Base-by-base conservation (phyloP, 2,329 filamentous ascomycete genomes). In the Venturia pyrina region DNA sequence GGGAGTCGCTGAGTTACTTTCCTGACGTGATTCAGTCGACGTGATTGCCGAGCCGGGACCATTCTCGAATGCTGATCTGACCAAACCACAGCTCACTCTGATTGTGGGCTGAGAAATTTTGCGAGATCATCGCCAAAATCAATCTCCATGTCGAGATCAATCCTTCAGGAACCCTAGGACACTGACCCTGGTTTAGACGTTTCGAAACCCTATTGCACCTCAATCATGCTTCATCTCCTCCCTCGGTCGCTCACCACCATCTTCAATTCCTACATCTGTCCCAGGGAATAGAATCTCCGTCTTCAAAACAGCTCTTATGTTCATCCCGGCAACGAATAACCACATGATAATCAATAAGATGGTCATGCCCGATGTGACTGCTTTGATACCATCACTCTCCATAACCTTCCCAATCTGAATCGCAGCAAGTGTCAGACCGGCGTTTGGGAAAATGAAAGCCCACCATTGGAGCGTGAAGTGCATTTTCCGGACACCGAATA, bases 371-470 rank as follows among this genome's bases (percentile, higher is more conserved):
- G 81, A 82, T 1, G 80, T 80, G 28, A 87, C 75, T 63, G 81
- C 82, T 71, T 81, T 71, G n/a, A 88, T 75, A 0, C 78, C 82
- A 0, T 77, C 67, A 69, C 83, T 87, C 0, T 78, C 73, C 13
- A 87, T 74, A 0, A 75, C 78, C 19, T 78, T 78, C 2, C 82
- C 86, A 57, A 87, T 76, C 15, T 83, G 78, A 44, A 88, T 85
- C 4, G 81, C 81, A 0, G 84, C 82, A 41, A 88, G 76, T 1
- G 83, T 85, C 63, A 88, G 82, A 0, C 86, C 86, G 1, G 83
- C 85, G 66, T 88, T 88, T 6, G 86, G 86, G 70, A 88, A 89
- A 43, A 89, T 81, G 73, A 87, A 86, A 8, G 84, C 84, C 80
- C 83, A 87, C 85, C 85, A 89, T 71, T 75, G 78, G 28, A 83